Evolutionary conservation across 495 filamentous ascomycete genomes (phyloP).

Genomic region (Xylaria longipes): DNA sequence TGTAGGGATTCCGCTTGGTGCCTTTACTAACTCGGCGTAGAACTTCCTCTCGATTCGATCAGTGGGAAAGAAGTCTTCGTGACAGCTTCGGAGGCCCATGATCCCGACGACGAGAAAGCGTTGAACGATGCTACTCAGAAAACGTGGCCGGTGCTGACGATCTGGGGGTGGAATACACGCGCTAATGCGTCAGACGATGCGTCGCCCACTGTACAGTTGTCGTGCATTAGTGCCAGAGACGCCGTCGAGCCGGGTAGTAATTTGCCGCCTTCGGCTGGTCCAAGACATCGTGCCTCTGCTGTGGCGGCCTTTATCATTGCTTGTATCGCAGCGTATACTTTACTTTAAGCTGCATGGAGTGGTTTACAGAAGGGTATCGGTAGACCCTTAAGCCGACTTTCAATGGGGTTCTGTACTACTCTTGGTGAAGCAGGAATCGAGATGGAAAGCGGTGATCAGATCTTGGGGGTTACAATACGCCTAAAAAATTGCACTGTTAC

Average conservation of each 20-base stretch:
- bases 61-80: slow-evolving; percentile 35
- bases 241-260: slow-evolving; percentile 23
- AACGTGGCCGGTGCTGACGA: slow-evolving; percentile 34
- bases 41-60: slow-evolving; percentile 33
- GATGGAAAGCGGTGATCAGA: neutral
- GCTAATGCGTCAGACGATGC: slow-evolving; percentile 29
- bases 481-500: neutral
- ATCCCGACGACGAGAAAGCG: slow-evolving; percentile 29
- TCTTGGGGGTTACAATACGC: neutral
- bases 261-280: slow-evolving; percentile 16
- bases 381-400: neutral
- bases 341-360: neutral
- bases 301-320: neutral
- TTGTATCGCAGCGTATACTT: slow-evolving; percentile 7
- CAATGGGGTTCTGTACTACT: neutral
- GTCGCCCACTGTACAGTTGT: slow-evolving; percentile 30
- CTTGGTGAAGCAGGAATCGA: neutral
- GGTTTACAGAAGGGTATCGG: neutral
- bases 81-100: slow-evolving; percentile 33
- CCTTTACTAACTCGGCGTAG: slow-evolving; percentile 22
- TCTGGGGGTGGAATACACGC: slow-evolving; percentile 39
- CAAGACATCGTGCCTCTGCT: neutral
- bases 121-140: slow-evolving; percentile 26
- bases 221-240: slow-evolving; percentile 31
- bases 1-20: neutral